Evolutionary conservation across 176 grass and related monocot genomes (phyloP).

Genomic region (Themeda triandra): DNA sequence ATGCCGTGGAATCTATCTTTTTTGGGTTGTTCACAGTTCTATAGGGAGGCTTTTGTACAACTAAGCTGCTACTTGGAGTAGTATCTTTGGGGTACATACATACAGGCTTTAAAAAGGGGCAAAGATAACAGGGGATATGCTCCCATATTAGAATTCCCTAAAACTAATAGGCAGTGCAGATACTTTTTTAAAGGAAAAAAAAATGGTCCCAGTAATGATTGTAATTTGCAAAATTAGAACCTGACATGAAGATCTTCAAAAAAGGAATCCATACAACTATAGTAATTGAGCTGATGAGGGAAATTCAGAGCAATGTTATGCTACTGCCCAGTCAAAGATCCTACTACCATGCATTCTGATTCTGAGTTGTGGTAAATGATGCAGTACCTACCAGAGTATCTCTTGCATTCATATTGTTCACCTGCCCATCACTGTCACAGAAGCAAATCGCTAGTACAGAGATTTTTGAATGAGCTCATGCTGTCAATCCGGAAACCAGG

Average conservation of each 20-base stretch:
- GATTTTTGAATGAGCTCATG: not conserved
- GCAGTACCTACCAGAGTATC: conserved; percentile 4
- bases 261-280: not conserved
- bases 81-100: conserved; percentile 10
- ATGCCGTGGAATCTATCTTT: conserved; percentile 20
- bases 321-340: conserved; percentile 14
- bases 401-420: conserved; percentile 24
- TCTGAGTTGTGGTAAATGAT: not conserved
- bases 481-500: conserved; percentile 21
- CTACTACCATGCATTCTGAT: not conserved
- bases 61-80: not conserved
- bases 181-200: not conserved
- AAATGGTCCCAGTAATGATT: not conserved
- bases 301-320: not conserved
- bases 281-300: not conserved
- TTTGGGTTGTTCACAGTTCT: not conserved
- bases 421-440: conserved; percentile 26
- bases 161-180: not conserved
- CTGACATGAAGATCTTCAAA: not conserved
- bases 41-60: conserved; percentile 26
- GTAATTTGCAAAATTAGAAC: not conserved
- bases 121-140: not conserved
- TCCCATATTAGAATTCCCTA: not conserved
- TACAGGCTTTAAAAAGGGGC: not conserved
- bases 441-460: too few species aligned